Conservation (phyloP, 306 rosid species). For the Psophocarpus tetragonolobus region DNA sequence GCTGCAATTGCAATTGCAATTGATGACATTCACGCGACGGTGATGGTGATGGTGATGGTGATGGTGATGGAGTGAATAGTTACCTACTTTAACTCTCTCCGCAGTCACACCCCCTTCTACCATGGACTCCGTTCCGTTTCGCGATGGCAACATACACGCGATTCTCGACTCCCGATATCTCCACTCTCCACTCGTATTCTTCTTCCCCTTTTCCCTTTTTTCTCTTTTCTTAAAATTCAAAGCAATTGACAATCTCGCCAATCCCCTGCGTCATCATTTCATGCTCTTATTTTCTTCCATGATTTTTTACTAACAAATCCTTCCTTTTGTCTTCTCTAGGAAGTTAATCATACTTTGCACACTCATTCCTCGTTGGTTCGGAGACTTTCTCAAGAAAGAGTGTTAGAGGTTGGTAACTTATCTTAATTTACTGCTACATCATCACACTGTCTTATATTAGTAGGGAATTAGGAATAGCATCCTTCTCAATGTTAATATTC, state of each 20-base stretch:
- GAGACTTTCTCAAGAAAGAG: slow-evolving; percentile 80
- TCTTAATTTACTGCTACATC: background rate
- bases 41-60: background rate
- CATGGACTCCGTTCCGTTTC: slow-evolving; percentile 73
- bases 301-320: background rate
- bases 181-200: slow-evolving; percentile 54
- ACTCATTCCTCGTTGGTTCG: slow-evolving; percentile 87
- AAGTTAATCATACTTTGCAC: slow-evolving; percentile 61
- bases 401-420: slow-evolving; percentile 71
- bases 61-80: slow-evolving; percentile 1
- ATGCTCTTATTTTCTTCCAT: background rate
- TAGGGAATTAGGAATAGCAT: background rate
- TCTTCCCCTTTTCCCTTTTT: background rate
- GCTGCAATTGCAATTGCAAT: slow-evolving; percentile 40
- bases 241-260: background rate
- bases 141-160: slow-evolving; percentile 70
- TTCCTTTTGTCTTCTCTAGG: slow-evolving; percentile 43
- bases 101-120: slow-evolving; percentile 15
- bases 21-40: slow-evolving; percentile 31
- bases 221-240: background rate
- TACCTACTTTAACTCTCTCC: slow-evolving; percentile 28
- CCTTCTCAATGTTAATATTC: background rate
- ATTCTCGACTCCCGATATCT: slow-evolving; percentile 55
- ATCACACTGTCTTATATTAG: background rate
- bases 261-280: background rate